Conservation (phyloP, 257 asterid species). For the Coffea eugenioides region DNA sequence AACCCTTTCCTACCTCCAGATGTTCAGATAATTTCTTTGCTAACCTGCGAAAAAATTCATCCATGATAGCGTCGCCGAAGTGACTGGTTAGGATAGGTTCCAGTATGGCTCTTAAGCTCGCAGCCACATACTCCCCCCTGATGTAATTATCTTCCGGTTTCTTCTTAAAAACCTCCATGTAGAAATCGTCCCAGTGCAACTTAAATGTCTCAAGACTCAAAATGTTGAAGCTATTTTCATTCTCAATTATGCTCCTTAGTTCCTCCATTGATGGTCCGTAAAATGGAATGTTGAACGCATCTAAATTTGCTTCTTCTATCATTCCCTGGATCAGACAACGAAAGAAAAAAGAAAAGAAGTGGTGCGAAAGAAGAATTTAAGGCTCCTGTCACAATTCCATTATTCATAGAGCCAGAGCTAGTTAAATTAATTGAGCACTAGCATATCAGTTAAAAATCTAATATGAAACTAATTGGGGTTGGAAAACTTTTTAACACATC, state of each 20-base stretch:
- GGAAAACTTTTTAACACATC: too few species aligned
- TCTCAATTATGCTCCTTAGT: conserved; percentile 5
- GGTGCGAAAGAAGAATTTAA: not conserved
- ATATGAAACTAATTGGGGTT: too few species aligned
- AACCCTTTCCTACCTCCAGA: conserved; percentile 7
- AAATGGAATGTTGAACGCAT: conserved; percentile 12
- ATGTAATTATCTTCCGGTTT: not conserved
- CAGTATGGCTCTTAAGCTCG: conserved; percentile 9
- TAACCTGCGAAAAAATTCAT: conserved; percentile 12
- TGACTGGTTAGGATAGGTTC: conserved; percentile 10
- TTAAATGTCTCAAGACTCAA: conserved; percentile 15
- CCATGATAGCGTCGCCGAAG: conserved; percentile 15
- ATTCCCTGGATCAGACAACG: not conserved
- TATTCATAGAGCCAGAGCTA: not conserved
- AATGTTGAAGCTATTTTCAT: conserved; percentile 19
- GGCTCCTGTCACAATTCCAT: too few species aligned
- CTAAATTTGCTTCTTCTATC: conserved; percentile 13
- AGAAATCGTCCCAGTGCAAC: conserved; percentile 2
- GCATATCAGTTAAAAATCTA: too few species aligned
- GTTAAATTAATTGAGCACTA: too few species aligned
- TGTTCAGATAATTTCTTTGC: not conserved
- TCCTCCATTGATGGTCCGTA: conserved; percentile 17
- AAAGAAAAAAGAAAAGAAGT: not conserved
- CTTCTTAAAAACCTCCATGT: not conserved
- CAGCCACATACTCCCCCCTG: conserved; percentile 1